A percentile compares a stretch with the other conserved stretches of the same genome.
Evolutionary conservation across 1,284 basidiomycete species (phyloP).

Genomic region (Rhizopogon parksii): DNA sequence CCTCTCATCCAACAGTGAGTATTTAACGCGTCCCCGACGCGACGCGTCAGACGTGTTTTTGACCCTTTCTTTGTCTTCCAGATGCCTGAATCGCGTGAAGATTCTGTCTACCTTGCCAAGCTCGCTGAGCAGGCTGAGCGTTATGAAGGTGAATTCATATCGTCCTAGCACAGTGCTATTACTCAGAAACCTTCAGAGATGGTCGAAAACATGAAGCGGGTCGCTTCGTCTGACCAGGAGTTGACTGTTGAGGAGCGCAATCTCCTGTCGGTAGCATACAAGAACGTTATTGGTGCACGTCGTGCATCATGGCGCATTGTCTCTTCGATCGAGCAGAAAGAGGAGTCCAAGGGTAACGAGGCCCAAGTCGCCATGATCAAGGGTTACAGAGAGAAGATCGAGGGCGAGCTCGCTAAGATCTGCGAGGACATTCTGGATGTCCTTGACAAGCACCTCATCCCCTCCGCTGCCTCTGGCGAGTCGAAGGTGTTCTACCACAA

Average conservation of each 20-base stretch:
- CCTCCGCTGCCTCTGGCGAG: slow-evolving; percentile 95
- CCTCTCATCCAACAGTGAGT: slow-evolving; percentile 30
- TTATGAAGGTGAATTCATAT: slow-evolving; percentile 78
- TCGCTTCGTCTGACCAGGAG: slow-evolving; percentile 95
- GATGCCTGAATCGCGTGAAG: slow-evolving; percentile 90
- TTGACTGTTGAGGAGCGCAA: slow-evolving; percentile 99
- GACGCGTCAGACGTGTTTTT: slow-evolving; percentile 19
- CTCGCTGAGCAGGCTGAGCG: slow-evolving; percentile 98
- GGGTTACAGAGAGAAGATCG: slow-evolving; percentile 97
- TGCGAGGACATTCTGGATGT: slow-evolving; percentile 99
- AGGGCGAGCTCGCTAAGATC: slow-evolving; percentile 96
- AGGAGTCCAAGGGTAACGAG: slow-evolving; percentile 99
- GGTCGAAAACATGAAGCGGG: slow-evolving; percentile 99
- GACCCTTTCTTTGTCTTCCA: slow-evolving; percentile 23
- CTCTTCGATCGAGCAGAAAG: slow-evolving; percentile 99
- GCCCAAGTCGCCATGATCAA: slow-evolving; percentile 99
- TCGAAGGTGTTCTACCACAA: slow-evolving; percentile 99
- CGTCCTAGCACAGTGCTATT: slow-evolving; percentile 1
- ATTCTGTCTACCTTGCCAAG: slow-evolving; percentile 99
- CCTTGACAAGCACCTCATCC: slow-evolving; percentile 98
- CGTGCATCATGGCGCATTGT: slow-evolving; percentile 99
- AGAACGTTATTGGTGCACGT: slow-evolving; percentile 99
- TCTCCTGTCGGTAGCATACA: slow-evolving; percentile 98
- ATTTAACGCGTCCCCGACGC: slow-evolving; percentile 26
- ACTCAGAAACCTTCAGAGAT: slow-evolving; percentile 57